Evolutionary conservation across 176 grass and related monocot species (phyloP).

Genomic region (Rhynchospora breviuscula): DNA sequence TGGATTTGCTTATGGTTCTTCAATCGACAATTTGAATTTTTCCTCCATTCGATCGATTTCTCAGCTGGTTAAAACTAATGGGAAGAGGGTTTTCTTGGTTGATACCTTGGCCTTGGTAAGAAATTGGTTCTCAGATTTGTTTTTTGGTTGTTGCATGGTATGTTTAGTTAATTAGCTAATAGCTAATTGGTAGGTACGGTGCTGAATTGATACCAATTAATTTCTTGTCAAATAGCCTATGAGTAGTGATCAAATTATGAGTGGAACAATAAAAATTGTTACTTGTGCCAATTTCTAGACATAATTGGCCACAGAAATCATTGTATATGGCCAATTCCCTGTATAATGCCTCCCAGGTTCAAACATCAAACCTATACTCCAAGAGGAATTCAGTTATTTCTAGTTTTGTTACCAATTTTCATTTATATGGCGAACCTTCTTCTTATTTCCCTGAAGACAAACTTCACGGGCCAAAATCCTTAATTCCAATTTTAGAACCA

Average conservation of each 20-base stretch:
- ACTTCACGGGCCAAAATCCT: not conserved
- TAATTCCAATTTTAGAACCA: not conserved
- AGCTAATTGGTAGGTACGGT: not conserved
- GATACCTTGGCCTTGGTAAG: slow-evolving; percentile 83
- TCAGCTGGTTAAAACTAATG: slow-evolving; percentile 90
- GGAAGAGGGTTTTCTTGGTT: slow-evolving; percentile 70
- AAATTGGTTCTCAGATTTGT: not conserved
- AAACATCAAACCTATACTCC: not conserved
- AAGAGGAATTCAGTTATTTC: not conserved
- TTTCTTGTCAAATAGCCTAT: not conserved
- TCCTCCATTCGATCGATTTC: slow-evolving; percentile 38
- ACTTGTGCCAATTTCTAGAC: not conserved
- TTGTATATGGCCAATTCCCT: not conserved
- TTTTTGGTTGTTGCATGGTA: not conserved
- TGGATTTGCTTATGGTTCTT: slow-evolving; percentile 17
- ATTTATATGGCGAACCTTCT: not conserved
- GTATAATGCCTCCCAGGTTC: not conserved
- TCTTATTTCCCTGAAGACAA: not conserved
- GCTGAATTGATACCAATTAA: not conserved
- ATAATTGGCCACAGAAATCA: not conserved
- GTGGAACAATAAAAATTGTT: not conserved
- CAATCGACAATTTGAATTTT: slow-evolving; percentile 25
- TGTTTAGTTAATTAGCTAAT: not conserved
- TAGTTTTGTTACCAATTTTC: not conserved
- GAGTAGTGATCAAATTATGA: not conserved